phyloP scores from a whole-genome alignment of 2,329 filamentous ascomycete genomes.

The Berkeleyomyces basicola region DNA sequence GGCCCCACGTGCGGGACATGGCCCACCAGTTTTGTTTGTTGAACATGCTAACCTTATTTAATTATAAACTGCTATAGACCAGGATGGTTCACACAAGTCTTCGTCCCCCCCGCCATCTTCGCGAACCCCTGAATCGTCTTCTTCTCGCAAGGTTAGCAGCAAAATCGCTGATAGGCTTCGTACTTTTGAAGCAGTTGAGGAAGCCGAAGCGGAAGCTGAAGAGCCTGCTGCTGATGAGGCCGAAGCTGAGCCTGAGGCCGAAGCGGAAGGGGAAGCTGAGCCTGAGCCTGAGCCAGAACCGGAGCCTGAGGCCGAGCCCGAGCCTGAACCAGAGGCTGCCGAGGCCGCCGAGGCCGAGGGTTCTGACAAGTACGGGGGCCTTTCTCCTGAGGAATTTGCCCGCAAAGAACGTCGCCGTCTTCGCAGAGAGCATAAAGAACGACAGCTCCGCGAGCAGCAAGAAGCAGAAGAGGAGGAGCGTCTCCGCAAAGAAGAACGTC shows the following conservation, averaged over 20 bases:
- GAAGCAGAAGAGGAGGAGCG: conserved; percentile 7
- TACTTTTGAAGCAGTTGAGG: conserved; percentile 33
- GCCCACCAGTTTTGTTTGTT: not conserved
- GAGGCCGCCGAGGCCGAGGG: not conserved
- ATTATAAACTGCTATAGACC: not conserved
- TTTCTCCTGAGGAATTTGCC: conserved; percentile 2
- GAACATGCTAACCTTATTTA: not conserved
- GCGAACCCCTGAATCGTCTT: not conserved
- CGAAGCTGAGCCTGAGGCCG: not conserved
- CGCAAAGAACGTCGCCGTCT: conserved; percentile 12
- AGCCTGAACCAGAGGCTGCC: conserved; percentile 1
- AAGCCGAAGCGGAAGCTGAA: conserved; percentile 17
- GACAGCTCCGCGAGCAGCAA: conserved; percentile 3
- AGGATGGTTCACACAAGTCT: conserved; percentile 4
- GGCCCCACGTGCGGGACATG: not conserved
- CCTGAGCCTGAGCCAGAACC: not conserved
- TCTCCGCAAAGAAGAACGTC: conserved; percentile 3
- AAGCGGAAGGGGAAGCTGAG: not conserved
- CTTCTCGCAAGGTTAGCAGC: conserved; percentile 17
- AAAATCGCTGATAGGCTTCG: conserved; percentile 41
- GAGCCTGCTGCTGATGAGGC: not conserved
- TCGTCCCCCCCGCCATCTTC: conserved; percentile 3
- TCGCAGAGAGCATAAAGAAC: conserved; percentile 10
- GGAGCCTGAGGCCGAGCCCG: not conserved
- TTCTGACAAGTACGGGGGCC: not conserved